Evolutionary conservation across 2,329 filamentous ascomycete genomes (phyloP), one percentile per base, ranked within the genome.

Genomic region (Xylariaceae sp.): DNA sequence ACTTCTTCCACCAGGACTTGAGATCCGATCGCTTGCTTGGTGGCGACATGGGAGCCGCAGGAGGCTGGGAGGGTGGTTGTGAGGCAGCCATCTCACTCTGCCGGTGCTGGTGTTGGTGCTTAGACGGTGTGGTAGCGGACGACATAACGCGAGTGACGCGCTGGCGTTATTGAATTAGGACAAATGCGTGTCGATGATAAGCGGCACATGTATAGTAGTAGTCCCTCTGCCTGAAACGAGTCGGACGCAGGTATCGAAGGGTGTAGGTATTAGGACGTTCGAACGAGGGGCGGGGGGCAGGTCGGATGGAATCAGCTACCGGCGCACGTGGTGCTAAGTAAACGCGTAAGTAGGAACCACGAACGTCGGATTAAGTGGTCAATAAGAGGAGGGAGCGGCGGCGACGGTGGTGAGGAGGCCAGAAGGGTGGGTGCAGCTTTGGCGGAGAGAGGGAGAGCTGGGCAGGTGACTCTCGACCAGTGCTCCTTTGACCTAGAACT

Each of bases 1-100:
- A 97, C 69, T 88, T 87, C 76, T 92, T 96, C 94, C 94, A 97
- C 94, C 94, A 99, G 61, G 90, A 95, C 68, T 92, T 89, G 68
- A 97, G 80, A 73, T 96, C 92, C 34, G 56, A 52, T 73, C 90
- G 86, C 78, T 89, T 95, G 66, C 86, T 90, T 35, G 90, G 90
- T 57, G 89, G 90, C 48, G 90, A 91, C 73, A 81, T 72, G 73
- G 80, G 70, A 75, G 76, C 74, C 72, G 74, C 52, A 45, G 62
- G 54, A 53, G 60, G 49, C 55, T 65, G 68, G n/a, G 61, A 61
- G 34, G 57, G 60, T 45, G 69, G 65, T 48, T 66, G 68, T 18
- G 68, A 66, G 49, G 70, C 66, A 59, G 59, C 69, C 65, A 67
- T 68, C 39, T 62, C 63, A 37, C 58, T 64, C 18, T 64, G 65